Percentiles rank a stretch among this genome's conserved stretches.
Conservation (phyloP, 1,284 basidiomycete species). For the Hymenochaete sp. region DNA sequence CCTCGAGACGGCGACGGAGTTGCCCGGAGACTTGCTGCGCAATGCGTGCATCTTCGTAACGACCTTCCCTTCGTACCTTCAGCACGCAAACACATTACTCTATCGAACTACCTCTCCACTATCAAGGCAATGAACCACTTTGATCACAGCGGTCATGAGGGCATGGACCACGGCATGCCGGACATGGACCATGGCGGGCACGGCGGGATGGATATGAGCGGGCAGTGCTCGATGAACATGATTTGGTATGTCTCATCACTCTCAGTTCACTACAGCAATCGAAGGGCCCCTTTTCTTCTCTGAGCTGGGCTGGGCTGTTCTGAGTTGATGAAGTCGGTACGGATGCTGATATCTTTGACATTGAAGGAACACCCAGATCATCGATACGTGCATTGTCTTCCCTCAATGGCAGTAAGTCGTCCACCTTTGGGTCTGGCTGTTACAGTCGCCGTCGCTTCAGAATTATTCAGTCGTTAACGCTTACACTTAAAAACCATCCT, state of each 20-base stretch:
- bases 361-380: constrained; percentile 61
- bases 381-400: constrained; percentile 71
- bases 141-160: constrained; percentile 37
- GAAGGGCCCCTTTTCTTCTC: background rate
- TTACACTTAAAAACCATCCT: background rate
- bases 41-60: too few relatives aligned
- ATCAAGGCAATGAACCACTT: constrained; percentile 9
- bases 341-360: constrained; percentile 4
- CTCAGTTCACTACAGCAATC: background rate
- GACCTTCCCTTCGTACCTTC: too few relatives aligned
- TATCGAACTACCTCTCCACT: background rate
- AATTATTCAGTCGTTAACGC: background rate
- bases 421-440: background rate
- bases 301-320: background rate
- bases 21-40: too few relatives aligned
- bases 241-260: constrained; percentile 41
- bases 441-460: background rate
- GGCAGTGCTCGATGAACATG: constrained; percentile 59
- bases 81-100: background rate
- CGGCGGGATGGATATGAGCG: constrained; percentile 45
- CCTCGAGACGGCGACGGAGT: too few relatives aligned
- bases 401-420: constrained; percentile 37
- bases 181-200: constrained; percentile 22
- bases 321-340: background rate
- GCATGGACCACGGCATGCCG: constrained; percentile 28